Evolutionary conservation across 805 yeast species (phyloP).

Genomic region (Hermanozyma aechmeae): DNA sequence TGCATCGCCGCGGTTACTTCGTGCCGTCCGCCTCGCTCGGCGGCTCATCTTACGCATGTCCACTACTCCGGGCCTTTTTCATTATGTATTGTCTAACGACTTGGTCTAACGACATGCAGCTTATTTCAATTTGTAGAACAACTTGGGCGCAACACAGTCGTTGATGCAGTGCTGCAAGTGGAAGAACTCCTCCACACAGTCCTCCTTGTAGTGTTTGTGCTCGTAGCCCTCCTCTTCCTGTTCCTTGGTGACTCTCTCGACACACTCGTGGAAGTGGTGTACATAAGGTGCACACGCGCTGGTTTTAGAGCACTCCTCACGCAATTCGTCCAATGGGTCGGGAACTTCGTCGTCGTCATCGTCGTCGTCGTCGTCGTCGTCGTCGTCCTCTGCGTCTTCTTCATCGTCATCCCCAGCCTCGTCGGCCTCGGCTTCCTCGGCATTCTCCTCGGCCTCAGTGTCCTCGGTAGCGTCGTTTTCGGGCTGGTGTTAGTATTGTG

Average conservation of each 20-base stretch:
- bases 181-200: slow-evolving; percentile 96
- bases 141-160: slow-evolving; percentile 84
- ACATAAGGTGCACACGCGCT: slow-evolving; percentile 60
- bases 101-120: too few relatives aligned
- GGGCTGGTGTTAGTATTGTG: slow-evolving; percentile 4
- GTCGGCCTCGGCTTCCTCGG: slow-evolving; percentile 49
- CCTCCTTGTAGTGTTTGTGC: slow-evolving; percentile 79
- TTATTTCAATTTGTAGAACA: slow-evolving; percentile 80
- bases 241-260: slow-evolving; percentile 86
- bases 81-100: too few relatives aligned
- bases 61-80: too few relatives aligned
- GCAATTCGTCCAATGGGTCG: slow-evolving; percentile 12
- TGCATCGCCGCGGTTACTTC: too few relatives aligned
- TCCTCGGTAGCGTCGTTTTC: slow-evolving; percentile 15
- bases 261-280: slow-evolving; percentile 92
- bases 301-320: slow-evolving; percentile 57
- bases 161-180: slow-evolving; percentile 90
- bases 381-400: slow-evolving; percentile 59
- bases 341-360: slow-evolving; percentile 10
- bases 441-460: slow-evolving; percentile 33
- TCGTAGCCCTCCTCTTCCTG: slow-evolving; percentile 80
- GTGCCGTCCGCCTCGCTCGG: too few relatives aligned
- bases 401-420: slow-evolving; percentile 44
- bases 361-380: slow-evolving; percentile 49
- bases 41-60: too few relatives aligned